Percentiles rank a stretch among this genome's conserved stretches.
Evolutionary conservation across 2,329 filamentous ascomycete species (phyloP).

Genomic region (Ophiostoma piceae): DNA sequence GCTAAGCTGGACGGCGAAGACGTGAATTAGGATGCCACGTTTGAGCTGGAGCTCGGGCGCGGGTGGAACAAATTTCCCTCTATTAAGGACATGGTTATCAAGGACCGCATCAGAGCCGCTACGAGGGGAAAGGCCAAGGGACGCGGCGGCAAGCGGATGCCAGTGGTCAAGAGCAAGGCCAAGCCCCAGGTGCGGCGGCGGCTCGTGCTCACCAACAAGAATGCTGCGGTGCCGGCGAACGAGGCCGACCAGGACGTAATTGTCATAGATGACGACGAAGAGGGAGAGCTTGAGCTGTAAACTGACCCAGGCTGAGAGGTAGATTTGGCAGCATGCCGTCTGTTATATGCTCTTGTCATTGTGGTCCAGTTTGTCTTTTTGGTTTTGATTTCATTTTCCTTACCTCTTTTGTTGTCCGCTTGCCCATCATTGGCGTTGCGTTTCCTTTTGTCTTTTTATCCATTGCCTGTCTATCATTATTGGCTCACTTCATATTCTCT

Average conservation of each 20-base stretch:
- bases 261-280: background rate
- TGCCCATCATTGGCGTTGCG: background rate
- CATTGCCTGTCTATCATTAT: background rate
- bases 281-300: too few relatives aligned
- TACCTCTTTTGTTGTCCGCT: background rate
- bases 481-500: conserved; percentile 9
- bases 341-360: background rate
- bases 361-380: background rate
- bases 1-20: conserved; percentile 41
- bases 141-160: background rate
- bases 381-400: background rate
- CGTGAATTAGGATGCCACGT: conserved; percentile 14
- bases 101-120: background rate
- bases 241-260: background rate
- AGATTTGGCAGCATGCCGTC: background rate
- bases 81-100: background rate
- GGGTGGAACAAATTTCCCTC: background rate
- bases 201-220: background rate
- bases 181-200: background rate
- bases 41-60: conserved; percentile 22
- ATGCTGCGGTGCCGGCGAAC: background rate
- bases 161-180: background rate
- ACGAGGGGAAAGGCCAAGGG: background rate
- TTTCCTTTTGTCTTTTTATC: background rate
- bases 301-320: background rate